Percentiles rank a stretch among this genome's conserved stretches.
phyloP scores from a whole-genome alignment of 441 rosid species.

The Mallotus repandus region DNA sequence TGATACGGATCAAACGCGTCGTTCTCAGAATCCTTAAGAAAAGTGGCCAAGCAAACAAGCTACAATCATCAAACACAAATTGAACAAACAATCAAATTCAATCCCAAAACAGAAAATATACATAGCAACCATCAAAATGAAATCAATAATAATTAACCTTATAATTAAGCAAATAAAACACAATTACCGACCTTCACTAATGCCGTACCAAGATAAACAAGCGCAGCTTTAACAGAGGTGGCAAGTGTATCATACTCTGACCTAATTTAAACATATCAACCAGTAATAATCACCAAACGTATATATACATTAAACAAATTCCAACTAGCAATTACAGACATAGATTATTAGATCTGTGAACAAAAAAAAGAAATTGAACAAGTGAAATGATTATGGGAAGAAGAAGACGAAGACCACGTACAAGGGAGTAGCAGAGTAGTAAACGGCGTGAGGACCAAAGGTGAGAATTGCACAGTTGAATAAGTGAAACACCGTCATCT shows the following conservation, averaged over 20 bases:
- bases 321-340: neutral
- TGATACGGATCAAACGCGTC: conserved; percentile 87
- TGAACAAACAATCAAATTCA: neutral
- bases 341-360: conserved; percentile 1
- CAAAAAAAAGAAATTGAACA: neutral
- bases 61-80: conserved; percentile 30
- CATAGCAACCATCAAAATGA: neutral
- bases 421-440: conserved; percentile 97
- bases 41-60: conserved; percentile 94
- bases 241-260: conserved; percentile 92
- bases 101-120: too few relatives aligned
- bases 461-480: conserved; percentile 98
- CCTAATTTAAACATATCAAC: conserved; percentile 36
- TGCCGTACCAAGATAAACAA: conserved; percentile 86
- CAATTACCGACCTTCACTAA: conserved; percentile 64
- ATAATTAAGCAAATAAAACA: neutral
- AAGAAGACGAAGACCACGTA: conserved; percentile 24
- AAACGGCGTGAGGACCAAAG: conserved; percentile 97
- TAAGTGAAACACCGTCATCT: conserved; percentile 92
- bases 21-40: conserved; percentile 82
- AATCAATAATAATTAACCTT: neutral
- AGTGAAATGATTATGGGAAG: neutral
- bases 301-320: neutral
- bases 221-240: conserved; percentile 80
- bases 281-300: neutral